These are phyloP conservation scores for Pythium sukuiense DNA, from an alignment of 352 stramenopile genomes.

Conservation along the genomic window DNA sequence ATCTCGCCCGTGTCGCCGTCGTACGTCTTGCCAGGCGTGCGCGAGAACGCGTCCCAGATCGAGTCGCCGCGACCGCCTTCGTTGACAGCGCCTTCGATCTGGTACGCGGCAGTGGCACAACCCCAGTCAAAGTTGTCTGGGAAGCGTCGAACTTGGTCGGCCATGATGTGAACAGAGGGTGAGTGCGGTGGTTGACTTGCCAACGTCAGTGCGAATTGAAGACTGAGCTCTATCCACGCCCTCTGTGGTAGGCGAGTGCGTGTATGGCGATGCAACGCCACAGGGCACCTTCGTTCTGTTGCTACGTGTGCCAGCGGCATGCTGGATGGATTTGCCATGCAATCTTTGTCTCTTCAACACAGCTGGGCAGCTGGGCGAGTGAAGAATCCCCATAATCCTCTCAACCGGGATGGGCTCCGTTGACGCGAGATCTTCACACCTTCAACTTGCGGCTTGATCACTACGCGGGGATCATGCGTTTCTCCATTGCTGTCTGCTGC, in stretches of 20 bases:
- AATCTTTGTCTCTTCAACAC: too few relatives aligned
- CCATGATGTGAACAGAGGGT: neutral
- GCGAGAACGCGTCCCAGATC: constrained; percentile 92
- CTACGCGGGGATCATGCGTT: too few relatives aligned
- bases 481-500: too few relatives aligned
- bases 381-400: neutral
- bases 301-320: too few relatives aligned
- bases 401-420: neutral
- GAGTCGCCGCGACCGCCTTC: constrained; percentile 78
- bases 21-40: constrained; percentile 50
- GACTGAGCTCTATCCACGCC: neutral
- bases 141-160: constrained; percentile 32
- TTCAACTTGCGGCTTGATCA: neutral
- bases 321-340: too few relatives aligned
- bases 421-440: neutral
- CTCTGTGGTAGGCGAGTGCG: too few relatives aligned
- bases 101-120: constrained; percentile 86
- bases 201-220: neutral
- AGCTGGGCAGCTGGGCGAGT: too few relatives aligned
- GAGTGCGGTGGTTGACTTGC: neutral
- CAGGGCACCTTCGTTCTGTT: too few relatives aligned
- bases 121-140: constrained; percentile 79
- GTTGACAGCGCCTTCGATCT: constrained; percentile 90
- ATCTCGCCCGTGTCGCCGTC: constrained; percentile 59
- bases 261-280: too few relatives aligned